phyloP scores from a whole-genome alignment of 352 stramenopile genomes.

The Globisporangium apiculatum region DNA sequence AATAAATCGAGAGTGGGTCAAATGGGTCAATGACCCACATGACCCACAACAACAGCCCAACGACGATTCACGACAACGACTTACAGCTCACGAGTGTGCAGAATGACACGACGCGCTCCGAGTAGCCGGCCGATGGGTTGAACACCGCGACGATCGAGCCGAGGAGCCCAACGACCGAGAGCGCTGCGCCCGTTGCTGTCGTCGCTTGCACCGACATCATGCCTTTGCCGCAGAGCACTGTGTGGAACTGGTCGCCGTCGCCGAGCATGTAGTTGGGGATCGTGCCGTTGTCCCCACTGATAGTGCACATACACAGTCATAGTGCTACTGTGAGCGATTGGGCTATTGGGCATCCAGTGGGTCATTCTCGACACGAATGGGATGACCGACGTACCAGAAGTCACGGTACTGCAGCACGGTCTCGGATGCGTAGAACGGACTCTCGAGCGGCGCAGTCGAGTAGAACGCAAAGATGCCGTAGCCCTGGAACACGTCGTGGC shows the following conservation, averaged over 20 bases:
- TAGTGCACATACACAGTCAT: background rate
- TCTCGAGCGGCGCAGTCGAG: slow-evolving; percentile 61
- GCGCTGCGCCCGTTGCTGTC: slow-evolving; percentile 45
- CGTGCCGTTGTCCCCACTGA: slow-evolving; percentile 15
- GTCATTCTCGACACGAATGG: background rate
- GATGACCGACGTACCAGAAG: slow-evolving; percentile 40
- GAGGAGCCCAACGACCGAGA: slow-evolving; percentile 55
- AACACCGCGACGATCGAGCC: slow-evolving; percentile 65
- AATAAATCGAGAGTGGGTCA: too few species aligned
- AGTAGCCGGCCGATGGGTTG: slow-evolving; percentile 66
- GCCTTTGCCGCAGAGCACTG: slow-evolving; percentile 60
- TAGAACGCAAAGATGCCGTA: slow-evolving; percentile 82
- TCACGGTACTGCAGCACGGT: slow-evolving; percentile 74
- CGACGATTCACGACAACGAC: slow-evolving; percentile 8
- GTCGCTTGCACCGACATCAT: slow-evolving; percentile 68
- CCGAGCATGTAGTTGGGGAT: slow-evolving; percentile 82
- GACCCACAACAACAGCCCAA: too few species aligned
- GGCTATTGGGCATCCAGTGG: too few species aligned
- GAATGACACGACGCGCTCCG: slow-evolving; percentile 73
- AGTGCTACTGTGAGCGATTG: too few species aligned
- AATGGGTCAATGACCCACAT: too few species aligned
- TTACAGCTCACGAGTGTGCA: slow-evolving; percentile 76
- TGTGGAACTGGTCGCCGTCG: slow-evolving; percentile 62
- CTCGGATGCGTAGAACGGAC: slow-evolving; percentile 72
- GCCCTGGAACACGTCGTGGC: slow-evolving; percentile 67